Percentiles rank a stretch among this genome's conserved stretches.
Conservation (phyloP, 352 stramenopile genomes). For the Phytophthora ramorum region DNA sequence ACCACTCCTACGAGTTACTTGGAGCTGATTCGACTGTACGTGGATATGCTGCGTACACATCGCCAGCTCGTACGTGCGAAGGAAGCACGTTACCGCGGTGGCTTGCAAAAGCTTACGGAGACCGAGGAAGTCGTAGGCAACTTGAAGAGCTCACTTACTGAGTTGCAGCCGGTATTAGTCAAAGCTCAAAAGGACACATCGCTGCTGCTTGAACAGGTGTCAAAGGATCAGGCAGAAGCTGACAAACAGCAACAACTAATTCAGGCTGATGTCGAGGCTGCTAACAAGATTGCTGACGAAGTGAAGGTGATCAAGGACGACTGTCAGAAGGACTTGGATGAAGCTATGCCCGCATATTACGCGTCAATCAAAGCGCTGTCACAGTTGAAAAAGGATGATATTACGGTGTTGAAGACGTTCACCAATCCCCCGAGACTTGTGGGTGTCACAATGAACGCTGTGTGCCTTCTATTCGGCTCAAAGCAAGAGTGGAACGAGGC, state of each 20-base stretch:
- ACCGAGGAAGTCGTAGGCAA: conserved; percentile 94
- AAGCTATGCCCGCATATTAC: conserved; percentile 94
- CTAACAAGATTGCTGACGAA: conserved; percentile 91
- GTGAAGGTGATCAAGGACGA: conserved; percentile 95
- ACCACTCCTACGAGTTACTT: conserved; percentile 96
- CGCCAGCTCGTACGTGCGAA: conserved; percentile 85
- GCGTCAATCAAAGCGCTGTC: conserved; percentile 91
- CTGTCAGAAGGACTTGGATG: conserved; percentile 93
- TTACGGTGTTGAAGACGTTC: conserved; percentile 94
- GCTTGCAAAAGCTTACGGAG: conserved; percentile 93
- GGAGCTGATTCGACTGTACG: conserved; percentile 95
- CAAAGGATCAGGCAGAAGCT: conserved; percentile 91
- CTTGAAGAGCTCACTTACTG: conserved; percentile 91
- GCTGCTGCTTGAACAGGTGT: conserved; percentile 86
- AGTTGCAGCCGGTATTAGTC: conserved; percentile 91
- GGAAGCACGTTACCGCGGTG: conserved; percentile 80
- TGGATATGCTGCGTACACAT: conserved; percentile 91
- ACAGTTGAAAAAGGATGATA: conserved; percentile 93
- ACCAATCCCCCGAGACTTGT: conserved; percentile 90
- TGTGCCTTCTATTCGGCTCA: conserved; percentile 88
- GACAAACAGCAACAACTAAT: conserved; percentile 93
- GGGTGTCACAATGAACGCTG: conserved; percentile 92
- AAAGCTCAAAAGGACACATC: conserved; percentile 92
- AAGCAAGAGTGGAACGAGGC: conserved; percentile 94
- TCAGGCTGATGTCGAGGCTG: conserved; percentile 91